These are phyloP conservation scores for Venturia oleaginea DNA, from an alignment of 2,329 filamentous ascomycete species.

Conservation along the genomic window DNA sequence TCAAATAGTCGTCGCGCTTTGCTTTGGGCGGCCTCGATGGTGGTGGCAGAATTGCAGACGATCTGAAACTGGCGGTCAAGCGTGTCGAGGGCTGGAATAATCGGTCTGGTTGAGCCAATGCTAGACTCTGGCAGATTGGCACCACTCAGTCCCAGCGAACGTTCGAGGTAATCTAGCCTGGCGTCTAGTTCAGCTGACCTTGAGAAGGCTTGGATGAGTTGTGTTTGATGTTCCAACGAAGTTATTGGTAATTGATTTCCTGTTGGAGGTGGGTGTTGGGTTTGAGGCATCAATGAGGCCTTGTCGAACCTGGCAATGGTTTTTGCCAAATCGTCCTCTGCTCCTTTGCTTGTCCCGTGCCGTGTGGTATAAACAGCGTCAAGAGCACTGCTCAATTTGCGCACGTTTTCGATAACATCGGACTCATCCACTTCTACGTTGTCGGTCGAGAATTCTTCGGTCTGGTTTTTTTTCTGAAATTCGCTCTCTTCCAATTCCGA, in stretches of 20 bases:
- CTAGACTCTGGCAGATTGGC: constrained; percentile 56
- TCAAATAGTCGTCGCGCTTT: constrained; percentile 50
- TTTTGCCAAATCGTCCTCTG: constrained; percentile 27
- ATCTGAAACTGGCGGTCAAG: constrained; percentile 74
- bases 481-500: constrained; percentile 41
- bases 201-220: constrained; percentile 53
- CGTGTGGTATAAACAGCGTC: constrained; percentile 49
- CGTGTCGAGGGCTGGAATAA: constrained; percentile 72
- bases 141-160: constrained; percentile 67
- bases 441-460: constrained; percentile 16
- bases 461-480: constrained; percentile 25
- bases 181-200: constrained; percentile 83
- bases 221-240: constrained; percentile 17
- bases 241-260: not conserved
- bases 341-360: constrained; percentile 26
- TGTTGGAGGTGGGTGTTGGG: not conserved
- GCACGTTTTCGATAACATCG: constrained; percentile 47
- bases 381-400: constrained; percentile 61
- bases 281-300: not conserved
- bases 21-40: constrained; percentile 54
- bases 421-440: constrained; percentile 37
- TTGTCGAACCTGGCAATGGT: constrained; percentile 26
- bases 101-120: constrained; percentile 47
- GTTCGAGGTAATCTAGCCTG: constrained; percentile 70
- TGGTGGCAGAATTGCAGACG: constrained; percentile 63